Evolutionary conservation across 1,284 basidiomycete species (phyloP).

Genomic region (Leccinum variabile): DNA sequence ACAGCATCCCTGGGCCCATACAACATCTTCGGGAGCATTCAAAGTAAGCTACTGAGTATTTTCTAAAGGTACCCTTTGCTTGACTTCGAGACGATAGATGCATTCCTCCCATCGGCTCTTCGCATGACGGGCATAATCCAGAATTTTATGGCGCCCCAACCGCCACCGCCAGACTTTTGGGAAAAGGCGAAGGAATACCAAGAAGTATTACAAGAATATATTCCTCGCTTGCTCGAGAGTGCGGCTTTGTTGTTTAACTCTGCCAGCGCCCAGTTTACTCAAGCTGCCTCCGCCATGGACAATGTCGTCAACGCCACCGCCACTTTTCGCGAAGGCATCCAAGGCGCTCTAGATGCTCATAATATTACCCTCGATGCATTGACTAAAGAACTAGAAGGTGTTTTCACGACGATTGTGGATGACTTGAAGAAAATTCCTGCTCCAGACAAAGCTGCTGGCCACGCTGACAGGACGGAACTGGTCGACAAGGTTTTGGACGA

Average conservation of each 20-base stretch:
- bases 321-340: constrained; percentile 7
- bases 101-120: background rate
- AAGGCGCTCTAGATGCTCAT: background rate
- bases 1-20: background rate
- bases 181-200: constrained; percentile 2
- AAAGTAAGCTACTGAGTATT: background rate
- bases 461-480: constrained; percentile 8
- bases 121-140: background rate
- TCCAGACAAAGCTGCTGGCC: constrained; percentile 5
- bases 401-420: constrained; percentile 3
- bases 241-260: constrained; percentile 3
- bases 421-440: constrained; percentile 4
- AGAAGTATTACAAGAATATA: background rate
- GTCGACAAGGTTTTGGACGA: constrained; percentile 17
- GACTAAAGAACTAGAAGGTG: constrained; percentile 7
- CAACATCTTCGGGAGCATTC: background rate
- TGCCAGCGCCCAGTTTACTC: background rate
- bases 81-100: background rate
- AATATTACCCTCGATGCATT: constrained; percentile 4
- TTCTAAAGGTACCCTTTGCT: background rate
- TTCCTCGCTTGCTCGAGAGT: constrained; percentile 7
- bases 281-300: constrained; percentile 4
- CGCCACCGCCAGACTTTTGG: constrained; percentile 13
- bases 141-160: background rate
- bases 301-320: constrained; percentile 6